Percentiles rank a stretch among this genome's conserved stretches.
Conservation (phyloP, 805 yeast genomes). For the Suhomyces prunicola region DNA sequence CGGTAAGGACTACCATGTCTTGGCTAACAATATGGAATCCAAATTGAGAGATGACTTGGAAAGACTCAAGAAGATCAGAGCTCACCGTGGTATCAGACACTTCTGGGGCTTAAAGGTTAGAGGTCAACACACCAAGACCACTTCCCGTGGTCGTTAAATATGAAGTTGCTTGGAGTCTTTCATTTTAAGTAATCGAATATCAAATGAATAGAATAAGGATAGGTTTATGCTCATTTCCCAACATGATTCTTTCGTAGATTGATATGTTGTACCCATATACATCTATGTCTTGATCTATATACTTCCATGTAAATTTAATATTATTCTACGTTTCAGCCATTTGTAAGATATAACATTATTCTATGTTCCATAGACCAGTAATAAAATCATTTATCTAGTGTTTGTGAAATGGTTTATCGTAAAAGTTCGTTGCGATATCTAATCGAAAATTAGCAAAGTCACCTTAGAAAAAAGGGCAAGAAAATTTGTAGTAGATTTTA, state of each 20-base stretch:
- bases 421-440: neutral
- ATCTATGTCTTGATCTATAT: slow-evolving; percentile 1
- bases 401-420: neutral
- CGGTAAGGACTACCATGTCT: slow-evolving; percentile 98
- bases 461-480: neutral
- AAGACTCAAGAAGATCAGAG: slow-evolving; percentile 99
- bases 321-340: slow-evolving; percentile 2
- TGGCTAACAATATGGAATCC: slow-evolving; percentile 98
- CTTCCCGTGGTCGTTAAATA: slow-evolving; percentile 81
- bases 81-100: slow-evolving; percentile 99
- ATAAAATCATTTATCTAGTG: neutral
- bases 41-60: slow-evolving; percentile 99
- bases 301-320: slow-evolving; percentile 6
- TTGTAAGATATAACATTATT: neutral
- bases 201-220: slow-evolving; percentile 2
- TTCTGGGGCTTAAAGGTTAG: slow-evolving; percentile 99
- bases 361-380: too few relatives aligned
- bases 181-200: slow-evolving; percentile 3
- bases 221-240: slow-evolving; percentile 1
- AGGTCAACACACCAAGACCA: slow-evolving; percentile 99
- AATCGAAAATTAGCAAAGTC: neutral
- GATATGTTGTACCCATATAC: neutral
- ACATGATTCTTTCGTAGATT: slow-evolving; percentile 4
- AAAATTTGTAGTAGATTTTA: neutral
- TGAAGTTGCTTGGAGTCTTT: slow-evolving; percentile 12